phyloP scores from a whole-genome alignment of 2,329 filamentous ascomycete species.

The Neofusicoccum umdonicola region DNA sequence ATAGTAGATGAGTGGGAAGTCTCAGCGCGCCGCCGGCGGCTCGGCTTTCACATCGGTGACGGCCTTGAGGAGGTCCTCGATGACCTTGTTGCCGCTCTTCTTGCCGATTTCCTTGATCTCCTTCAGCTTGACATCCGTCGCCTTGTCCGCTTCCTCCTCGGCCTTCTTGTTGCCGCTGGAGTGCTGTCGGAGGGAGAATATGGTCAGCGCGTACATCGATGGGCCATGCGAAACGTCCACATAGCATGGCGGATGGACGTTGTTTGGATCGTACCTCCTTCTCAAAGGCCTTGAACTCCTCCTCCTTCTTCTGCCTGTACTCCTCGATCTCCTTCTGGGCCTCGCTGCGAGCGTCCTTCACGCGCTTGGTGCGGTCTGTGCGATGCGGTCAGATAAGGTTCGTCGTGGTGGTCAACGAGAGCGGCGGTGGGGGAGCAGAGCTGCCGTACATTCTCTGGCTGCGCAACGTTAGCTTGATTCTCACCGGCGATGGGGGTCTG shows the following conservation, averaged over 20 bases:
- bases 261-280: constrained; percentile 56
- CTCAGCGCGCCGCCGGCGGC: constrained; percentile 41
- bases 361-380: constrained; percentile 87
- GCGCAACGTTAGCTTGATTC: constrained; percentile 1
- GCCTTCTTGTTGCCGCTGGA: constrained; percentile 80
- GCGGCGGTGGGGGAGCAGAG: constrained; percentile 3
- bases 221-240: neutral
- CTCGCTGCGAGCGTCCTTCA: constrained; percentile 93
- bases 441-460: constrained; percentile 81
- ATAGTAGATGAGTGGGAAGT: neutral
- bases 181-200: constrained; percentile 62
- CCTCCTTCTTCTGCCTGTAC: constrained; percentile 85
- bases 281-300: constrained; percentile 94
- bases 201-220: constrained; percentile 2
- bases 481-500: neutral
- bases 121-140: constrained; percentile 76
- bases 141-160: constrained; percentile 71
- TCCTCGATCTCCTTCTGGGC: constrained; percentile 97
- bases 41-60: constrained; percentile 81
- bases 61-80: constrained; percentile 79
- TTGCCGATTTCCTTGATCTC: constrained; percentile 78
- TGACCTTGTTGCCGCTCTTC: constrained; percentile 74
- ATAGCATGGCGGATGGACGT: neutral
- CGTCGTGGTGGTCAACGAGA: constrained; percentile 12
- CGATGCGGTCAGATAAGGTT: constrained; percentile 24